These are phyloP conservation scores for Picea abies DNA, from an alignment of 83 land plant species.

Conservation along the genomic window DNA sequence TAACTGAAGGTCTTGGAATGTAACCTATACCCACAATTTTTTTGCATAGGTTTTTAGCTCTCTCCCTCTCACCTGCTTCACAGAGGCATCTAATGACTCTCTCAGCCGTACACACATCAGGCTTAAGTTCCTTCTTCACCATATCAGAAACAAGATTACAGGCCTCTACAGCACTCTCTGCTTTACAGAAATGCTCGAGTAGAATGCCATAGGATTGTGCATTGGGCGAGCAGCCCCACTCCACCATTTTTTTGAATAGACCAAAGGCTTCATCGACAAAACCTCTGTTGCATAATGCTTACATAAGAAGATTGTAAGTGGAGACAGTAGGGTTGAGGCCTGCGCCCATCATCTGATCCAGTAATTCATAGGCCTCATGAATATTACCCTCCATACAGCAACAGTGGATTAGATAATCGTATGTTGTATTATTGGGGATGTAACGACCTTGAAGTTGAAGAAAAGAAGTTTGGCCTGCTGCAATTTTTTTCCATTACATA, in stretches of 20 bases:
- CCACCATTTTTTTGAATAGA: background rate
- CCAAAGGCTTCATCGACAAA: background rate
- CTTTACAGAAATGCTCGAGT: background rate
- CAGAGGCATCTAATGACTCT: conserved; percentile 28
- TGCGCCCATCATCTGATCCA: conserved; percentile 5
- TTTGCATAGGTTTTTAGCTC: conserved; percentile 25
- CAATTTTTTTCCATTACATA: background rate
- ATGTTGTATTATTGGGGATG: background rate
- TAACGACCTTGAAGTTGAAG: background rate
- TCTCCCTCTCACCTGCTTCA: conserved; percentile 24
- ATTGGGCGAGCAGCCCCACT: conserved; percentile 1
- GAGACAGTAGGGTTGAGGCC: conserved; percentile 3
- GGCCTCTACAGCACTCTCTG: background rate
- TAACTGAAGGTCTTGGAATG: conserved; percentile 16
- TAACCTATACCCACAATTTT: conserved; percentile 22
- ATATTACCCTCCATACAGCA: conserved; percentile 2
- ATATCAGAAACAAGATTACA: conserved; percentile 19
- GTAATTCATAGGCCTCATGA: background rate
- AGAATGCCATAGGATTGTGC: background rate
- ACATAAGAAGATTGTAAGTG: background rate
- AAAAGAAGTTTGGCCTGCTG: conserved; percentile 8
- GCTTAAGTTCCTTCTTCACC: conserved; percentile 38
- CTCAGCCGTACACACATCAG: conserved; percentile 27
- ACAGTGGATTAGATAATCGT: background rate
- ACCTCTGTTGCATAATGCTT: background rate